Evolutionary conservation across 2,329 filamentous ascomycete species (phyloP), one percentile per base, ranked within the genome.

Genomic region (Pochonia chlamydosporia): DNA sequence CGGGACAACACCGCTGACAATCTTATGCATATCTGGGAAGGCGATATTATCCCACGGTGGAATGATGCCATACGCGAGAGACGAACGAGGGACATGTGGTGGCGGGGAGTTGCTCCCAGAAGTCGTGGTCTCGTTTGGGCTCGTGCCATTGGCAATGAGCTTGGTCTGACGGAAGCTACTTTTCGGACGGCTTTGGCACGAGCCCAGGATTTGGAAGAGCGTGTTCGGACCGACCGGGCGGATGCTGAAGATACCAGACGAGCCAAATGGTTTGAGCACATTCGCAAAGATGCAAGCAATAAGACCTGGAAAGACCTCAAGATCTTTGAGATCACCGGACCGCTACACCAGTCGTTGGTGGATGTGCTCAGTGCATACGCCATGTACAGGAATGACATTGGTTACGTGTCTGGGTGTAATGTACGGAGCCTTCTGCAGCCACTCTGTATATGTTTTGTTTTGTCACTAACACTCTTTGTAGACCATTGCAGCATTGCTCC

Each of bases 341-440:
- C 87, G 2, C 69, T 91, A 10, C 80, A 91, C 59, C 71, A 81
- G 48, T 74, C 77, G 31, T 70, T 93, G 25, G 70, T 85, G 16
- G 82, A 92, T 59, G 80, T 93, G 9, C 72, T 92, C 50, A 82
- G 82, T 57, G 89, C 88, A 6, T 92, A 92, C 64, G 76, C 83
- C 46, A 86, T 89, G 79, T 93, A 93, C 65, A 78, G 88, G 51
- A 85, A 82, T 54, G 88, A 93, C 60, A 85, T 92, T 58, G 86
- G 87, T 52, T 90, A 89, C 58, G 76, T 88, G 48, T 75, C 77
- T 52, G 86, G 87, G 46, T 87, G 84, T 54, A 87, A 89, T 60
- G 83, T 88, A 65, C 74, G 84, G 74, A 42, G 31, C 5, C 13
- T 30, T 25, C 28, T 13, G 18, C 9, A 16, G 4, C 11, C n/a